phyloP scores from a whole-genome alignment of 2,329 filamentous ascomycete genomes.

The Pleoardoris graminearum region DNA sequence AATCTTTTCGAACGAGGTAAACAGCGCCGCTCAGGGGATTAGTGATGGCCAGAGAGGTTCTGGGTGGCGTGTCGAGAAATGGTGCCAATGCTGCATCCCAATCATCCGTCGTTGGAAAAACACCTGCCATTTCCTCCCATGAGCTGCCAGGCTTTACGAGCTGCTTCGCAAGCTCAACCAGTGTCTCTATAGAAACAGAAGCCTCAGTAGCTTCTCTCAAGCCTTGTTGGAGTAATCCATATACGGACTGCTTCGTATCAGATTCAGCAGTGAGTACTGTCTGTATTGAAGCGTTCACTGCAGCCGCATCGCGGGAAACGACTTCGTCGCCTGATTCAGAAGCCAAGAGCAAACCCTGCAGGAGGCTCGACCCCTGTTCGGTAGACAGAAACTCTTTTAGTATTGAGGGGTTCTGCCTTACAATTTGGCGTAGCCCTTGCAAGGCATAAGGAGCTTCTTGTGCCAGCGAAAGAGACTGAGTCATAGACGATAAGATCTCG shows the following conservation, averaged over 20 bases:
- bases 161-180: conserved; percentile 59
- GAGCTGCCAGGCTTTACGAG: conserved; percentile 43
- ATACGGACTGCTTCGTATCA: conserved; percentile 51
- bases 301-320: conserved; percentile 50
- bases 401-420: conserved; percentile 46
- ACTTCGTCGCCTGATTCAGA: conserved; percentile 58
- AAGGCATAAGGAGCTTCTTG: conserved; percentile 42
- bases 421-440: conserved; percentile 52
- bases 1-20: conserved; percentile 58
- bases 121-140: conserved; percentile 43
- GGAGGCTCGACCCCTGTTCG: conserved; percentile 53
- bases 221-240: conserved; percentile 57
- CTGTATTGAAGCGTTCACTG: conserved; percentile 44
- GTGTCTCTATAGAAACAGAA: conserved; percentile 56
- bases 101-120: conserved; percentile 65
- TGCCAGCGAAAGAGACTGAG: conserved; percentile 43
- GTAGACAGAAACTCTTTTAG: conserved; percentile 51
- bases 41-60: conserved; percentile 71
- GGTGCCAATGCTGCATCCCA: conserved; percentile 68
- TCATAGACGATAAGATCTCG: conserved; percentile 44
- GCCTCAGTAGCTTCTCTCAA: conserved; percentile 51
- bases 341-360: conserved; percentile 57
- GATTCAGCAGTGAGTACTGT: conserved; percentile 43
- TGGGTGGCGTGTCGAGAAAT: conserved; percentile 59
- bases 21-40: conserved; percentile 72